Evolutionary conservation across 345 rosid genomes (phyloP), one percentile per base, ranked within the genome.

Genomic region (Populus simonii): DNA sequence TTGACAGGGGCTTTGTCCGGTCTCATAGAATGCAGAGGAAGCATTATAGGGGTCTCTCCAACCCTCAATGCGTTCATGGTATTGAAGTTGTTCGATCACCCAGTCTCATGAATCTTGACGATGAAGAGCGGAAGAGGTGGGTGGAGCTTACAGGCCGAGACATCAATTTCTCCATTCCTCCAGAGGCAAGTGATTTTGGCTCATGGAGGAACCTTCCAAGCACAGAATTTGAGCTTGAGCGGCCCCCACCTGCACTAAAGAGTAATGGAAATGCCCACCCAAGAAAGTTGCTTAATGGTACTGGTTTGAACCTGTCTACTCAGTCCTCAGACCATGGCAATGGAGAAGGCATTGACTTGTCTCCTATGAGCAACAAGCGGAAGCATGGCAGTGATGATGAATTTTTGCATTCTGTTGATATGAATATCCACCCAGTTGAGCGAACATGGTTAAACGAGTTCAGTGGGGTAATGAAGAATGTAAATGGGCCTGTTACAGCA

Each of bases 11-110:
- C 31, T 96, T 96, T 77, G 94, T 88, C 23, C 88, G 98, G 75
- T 96, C 99, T 70, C 99, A 96, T 72, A 86, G 96, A 86, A 96
- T 96, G 99, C 99, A 96, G 85, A 85, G 98, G 80, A 96, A 96
- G 86, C 98, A 96, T 41, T 96, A 96, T 68, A 88, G 98, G 83
- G 99, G 99, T 74, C 87, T 96, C 70, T 96, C 99, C 8, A 96
- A 96, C 76, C 98, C 98, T 13, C 98, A 96, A 80, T 93, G 98
- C 75, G 89, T 96, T 78, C 99, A 96, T 68, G 99, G 99, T 33
- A 86, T 96, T 38, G 97, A 96, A 83, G 82, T 91, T 51, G 93
- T 96, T 75, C 81, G 89, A 36, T 87, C 88, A 0, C 99, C 99
- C 29, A 93, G 83, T 82, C 94, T 96, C 71, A 72, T 81, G 59